Evolutionary conservation across 495 filamentous ascomycete genomes (phyloP).

Genomic region (Tuber umbilicatum): DNA sequence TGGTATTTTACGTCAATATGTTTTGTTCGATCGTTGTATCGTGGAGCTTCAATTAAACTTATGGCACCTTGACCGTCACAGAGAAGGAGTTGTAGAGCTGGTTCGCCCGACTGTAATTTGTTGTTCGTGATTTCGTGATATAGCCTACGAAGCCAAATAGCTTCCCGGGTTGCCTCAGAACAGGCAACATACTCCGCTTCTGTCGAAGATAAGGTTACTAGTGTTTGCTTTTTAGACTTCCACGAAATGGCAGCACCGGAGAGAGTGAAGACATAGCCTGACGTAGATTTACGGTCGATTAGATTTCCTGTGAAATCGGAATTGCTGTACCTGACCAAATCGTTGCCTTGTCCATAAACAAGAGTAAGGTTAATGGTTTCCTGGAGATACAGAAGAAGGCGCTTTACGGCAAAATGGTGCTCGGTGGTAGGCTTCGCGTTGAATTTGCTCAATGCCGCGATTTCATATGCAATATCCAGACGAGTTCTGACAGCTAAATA

Average conservation of each 20-base stretch:
- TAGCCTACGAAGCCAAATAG: neutral
- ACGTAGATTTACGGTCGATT: slow-evolving; percentile 22
- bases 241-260: slow-evolving; percentile 7
- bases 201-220: slow-evolving; percentile 9
- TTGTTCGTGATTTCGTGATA: too few species aligned
- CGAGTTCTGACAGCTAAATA: slow-evolving; percentile 36
- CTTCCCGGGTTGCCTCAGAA: slow-evolving; percentile 14
- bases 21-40: too few species aligned
- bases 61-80: too few species aligned
- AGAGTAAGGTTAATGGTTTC: neutral
- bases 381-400: slow-evolving; percentile 30
- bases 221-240: slow-evolving; percentile 3
- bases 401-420: slow-evolving; percentile 20
- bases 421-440: neutral
- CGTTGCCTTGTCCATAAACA: neutral
- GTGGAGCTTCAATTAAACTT: too few species aligned
- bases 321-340: slow-evolving; percentile 10
- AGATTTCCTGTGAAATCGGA: slow-evolving; percentile 19
- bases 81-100: too few species aligned
- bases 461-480: slow-evolving; percentile 32
- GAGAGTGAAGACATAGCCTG: slow-evolving; percentile 24
- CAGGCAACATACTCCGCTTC: slow-evolving; percentile 18
- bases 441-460: slow-evolving; percentile 14
- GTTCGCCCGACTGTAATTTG: too few species aligned
- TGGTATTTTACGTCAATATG: too few species aligned